Evolutionary conservation across 768 basidiomycete genomes (phyloP), one percentile per base, ranked within the genome.

Genomic region (Trametes villosa): DNA sequence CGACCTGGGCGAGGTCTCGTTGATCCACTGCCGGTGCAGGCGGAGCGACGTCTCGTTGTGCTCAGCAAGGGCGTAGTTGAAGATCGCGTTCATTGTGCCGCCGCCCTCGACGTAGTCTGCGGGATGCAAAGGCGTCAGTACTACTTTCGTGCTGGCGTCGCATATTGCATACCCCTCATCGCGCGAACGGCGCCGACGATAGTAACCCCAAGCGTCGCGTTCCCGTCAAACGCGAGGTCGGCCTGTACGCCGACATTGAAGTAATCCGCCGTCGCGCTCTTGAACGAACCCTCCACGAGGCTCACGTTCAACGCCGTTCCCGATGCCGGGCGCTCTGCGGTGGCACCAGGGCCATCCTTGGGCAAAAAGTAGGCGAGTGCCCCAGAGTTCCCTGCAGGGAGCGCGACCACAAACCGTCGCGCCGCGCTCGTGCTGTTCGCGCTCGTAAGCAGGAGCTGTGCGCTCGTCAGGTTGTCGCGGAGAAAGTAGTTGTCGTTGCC

Each of bases 371-470:
- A 80, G 1, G 75, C 70, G 33, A 78, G 63, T 4, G 76, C 75
- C 3, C 79, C 79, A 9, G 77, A 76, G 62, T 80, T 81, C 9
- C 78, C 79, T 30, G 78, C 75, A 26, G 79, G 79, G 40, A 79
- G 72, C 29, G 78, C 79, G 4, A 72, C 74, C 33, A 81, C 78
- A 38, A 80, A 68, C 15, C 57, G 38, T 1, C 57, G 49, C 49
- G 31, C 40, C 29, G 38, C n/a, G 18, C 47, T 50, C 18, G 47
- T 57, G 30, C 18, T 50, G 27, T 49, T 57, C 47, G 56, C 27
- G 48, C 69, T 74, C 4, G 78, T 75, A 4, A 81, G 64, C 29
- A 81, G 72, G 17, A 81, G 67, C 62, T 81, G 78, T 2, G 71
- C 75, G 26, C 73, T 71, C 22, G 78, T 77, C 44, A 72, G 55